Conservation (phyloP, 2,329 filamentous ascomycete species). For the Penicillium oxalicum region DNA sequence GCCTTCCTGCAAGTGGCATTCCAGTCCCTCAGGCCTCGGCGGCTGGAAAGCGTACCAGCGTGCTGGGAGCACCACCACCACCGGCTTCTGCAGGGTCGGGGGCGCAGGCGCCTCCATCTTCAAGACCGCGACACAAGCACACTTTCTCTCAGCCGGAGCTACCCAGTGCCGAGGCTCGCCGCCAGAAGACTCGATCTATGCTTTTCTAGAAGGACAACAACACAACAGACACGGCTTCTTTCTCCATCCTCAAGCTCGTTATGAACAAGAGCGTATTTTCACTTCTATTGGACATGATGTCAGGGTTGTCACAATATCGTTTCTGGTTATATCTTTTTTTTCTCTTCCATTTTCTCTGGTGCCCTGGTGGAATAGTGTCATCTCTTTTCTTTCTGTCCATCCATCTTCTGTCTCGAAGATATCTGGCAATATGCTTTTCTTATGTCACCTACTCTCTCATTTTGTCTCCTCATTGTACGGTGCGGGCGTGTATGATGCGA, state of each 20-base stretch:
- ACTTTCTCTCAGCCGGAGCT: slow-evolving; percentile 37
- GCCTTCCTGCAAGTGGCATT: slow-evolving; percentile 15
- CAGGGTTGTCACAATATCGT: slow-evolving; percentile 20
- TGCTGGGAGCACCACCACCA: slow-evolving; percentile 7
- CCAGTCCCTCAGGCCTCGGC: slow-evolving; percentile 19
- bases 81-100: slow-evolving; percentile 20
- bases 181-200: slow-evolving; percentile 39
- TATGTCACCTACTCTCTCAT: slow-evolving; percentile 2
- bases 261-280: slow-evolving; percentile 12
- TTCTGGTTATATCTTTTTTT: slow-evolving; percentile 15
- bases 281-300: slow-evolving; percentile 23
- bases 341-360: slow-evolving; percentile 1
- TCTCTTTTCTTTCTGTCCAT: slow-evolving; percentile 6
- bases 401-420: slow-evolving; percentile 8
- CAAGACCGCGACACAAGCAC: slow-evolving; percentile 35
- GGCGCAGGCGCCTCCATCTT: slow-evolving; percentile 26
- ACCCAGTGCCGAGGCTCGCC: slow-evolving; percentile 31
- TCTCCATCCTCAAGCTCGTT: slow-evolving; percentile 2
- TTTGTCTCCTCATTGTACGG: slow-evolving; percentile 1
- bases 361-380: not conserved
- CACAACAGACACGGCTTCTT: not conserved
- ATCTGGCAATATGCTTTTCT: slow-evolving; percentile 4
- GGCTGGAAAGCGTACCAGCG: slow-evolving; percentile 20
- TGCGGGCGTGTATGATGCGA: slow-evolving; percentile 19
- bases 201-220: slow-evolving; percentile 28